Percentiles rank a stretch among this genome's conserved stretches.
phyloP scores from a whole-genome alignment of 169 alveolate genomes.

The Cryptosporidium muris region DNA sequence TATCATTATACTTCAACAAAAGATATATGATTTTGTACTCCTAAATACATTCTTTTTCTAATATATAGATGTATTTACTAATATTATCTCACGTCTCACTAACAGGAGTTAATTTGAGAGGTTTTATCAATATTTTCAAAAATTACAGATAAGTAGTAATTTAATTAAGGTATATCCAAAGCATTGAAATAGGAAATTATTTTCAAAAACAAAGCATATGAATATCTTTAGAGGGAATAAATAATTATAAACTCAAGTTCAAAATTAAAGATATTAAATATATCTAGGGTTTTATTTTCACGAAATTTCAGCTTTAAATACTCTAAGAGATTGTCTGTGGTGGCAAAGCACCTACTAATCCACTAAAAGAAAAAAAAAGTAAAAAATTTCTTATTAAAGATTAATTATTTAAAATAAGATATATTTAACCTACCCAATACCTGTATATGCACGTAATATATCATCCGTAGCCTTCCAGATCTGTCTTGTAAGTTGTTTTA shows the following conservation, averaged over 20 bases:
- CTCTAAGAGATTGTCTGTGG: slow-evolving; percentile 31
- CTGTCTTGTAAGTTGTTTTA: slow-evolving; percentile 37
- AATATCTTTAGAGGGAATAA: neutral
- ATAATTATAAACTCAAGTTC: neutral
- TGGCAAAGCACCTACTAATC: slow-evolving; percentile 62
- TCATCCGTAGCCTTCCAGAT: slow-evolving; percentile 68
- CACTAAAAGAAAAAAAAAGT: slow-evolving; percentile 17
- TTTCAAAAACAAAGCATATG: neutral
- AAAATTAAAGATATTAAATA: neutral
- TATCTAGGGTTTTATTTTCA: neutral
- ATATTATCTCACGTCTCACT: no score
- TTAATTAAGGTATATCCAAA: neutral
- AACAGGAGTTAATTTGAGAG: no score
- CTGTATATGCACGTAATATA: slow-evolving; percentile 69
- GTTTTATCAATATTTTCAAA: no score
- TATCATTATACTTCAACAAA: no score
- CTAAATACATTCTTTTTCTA: no score
- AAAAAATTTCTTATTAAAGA: neutral
- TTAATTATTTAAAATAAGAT: neutral
- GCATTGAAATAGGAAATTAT: neutral
- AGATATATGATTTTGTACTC: no score
- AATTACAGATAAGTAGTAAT: no score
- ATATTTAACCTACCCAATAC: slow-evolving; percentile 52
- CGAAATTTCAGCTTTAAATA: slow-evolving; percentile 6
- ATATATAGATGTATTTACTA: no score